phyloP scores from a whole-genome alignment of 2,329 filamentous ascomycete species.

The Pleurostoma richardsiae region DNA sequence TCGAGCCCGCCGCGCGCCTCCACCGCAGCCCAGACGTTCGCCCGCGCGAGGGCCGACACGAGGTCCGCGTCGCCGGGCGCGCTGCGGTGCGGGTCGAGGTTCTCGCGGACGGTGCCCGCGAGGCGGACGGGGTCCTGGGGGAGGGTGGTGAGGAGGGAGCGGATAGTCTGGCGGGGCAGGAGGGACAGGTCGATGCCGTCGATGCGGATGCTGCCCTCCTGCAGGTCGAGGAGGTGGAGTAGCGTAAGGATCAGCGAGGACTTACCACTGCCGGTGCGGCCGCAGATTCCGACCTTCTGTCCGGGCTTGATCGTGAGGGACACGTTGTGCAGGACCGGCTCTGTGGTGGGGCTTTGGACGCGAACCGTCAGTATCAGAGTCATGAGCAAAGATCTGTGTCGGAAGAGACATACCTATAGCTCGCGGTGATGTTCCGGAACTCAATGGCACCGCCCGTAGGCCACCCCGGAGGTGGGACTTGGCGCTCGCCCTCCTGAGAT shows the following conservation, averaged over 20 bases:
- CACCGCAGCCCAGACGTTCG: conserved; percentile 33
- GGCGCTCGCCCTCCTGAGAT: background rate
- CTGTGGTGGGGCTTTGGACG: background rate
- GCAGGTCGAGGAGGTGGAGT: conserved; percentile 40
- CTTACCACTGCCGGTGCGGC: conserved; percentile 49
- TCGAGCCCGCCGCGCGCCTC: conserved; percentile 29
- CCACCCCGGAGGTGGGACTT: conserved; percentile 20
- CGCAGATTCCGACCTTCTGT: conserved; percentile 44
- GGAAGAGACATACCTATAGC: conserved; percentile 22
- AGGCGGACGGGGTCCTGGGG: conserved; percentile 44
- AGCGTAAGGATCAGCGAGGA: conserved; percentile 40
- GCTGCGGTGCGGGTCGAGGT: conserved; percentile 35
- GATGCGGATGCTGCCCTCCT: conserved; percentile 33
- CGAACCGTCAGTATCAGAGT: no score
- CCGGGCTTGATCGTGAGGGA: conserved; percentile 25
- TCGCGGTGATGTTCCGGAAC: conserved; percentile 45
- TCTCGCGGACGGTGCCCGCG: conserved; percentile 37
- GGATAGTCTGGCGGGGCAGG: conserved; percentile 34
- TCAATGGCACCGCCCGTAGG: conserved; percentile 41
- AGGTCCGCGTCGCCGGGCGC: conserved; percentile 29
- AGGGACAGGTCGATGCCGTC: conserved; percentile 34
- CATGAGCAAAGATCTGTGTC: no score
- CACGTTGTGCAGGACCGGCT: conserved; percentile 16
- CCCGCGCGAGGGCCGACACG: conserved; percentile 34
- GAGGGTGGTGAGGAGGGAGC: conserved; percentile 35